A percentile compares a stretch with the other conserved stretches of the same genome.
These are phyloP conservation scores for Coemansia sp. DNA, from an alignment of 192 early-diverging fungal species.

Conservation along the genomic window DNA sequence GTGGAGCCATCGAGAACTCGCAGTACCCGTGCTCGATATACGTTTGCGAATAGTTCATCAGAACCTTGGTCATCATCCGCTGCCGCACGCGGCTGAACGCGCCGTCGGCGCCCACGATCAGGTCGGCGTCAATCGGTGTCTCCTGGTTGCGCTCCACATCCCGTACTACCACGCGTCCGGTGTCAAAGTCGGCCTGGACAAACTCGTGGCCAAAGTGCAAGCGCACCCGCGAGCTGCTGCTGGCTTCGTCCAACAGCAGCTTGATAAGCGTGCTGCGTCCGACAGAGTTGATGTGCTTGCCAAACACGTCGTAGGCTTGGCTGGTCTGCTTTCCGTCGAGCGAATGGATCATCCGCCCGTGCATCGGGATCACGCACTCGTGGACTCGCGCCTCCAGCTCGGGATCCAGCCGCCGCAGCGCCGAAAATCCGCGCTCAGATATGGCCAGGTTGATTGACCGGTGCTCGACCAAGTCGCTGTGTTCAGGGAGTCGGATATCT, in stretches of 20 bases:
- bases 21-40: conserved; percentile 92
- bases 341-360: conserved; percentile 86
- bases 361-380: conserved; percentile 79
- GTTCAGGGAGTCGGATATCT: conserved; percentile 63
- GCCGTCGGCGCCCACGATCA: conserved; percentile 88
- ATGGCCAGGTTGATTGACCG: conserved; percentile 94
- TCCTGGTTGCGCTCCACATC: conserved; percentile 30
- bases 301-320: conserved; percentile 85
- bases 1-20: conserved; percentile 83
- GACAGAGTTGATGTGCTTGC: conserved; percentile 91
- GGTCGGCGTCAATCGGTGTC: conserved; percentile 54
- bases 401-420: conserved; percentile 67
- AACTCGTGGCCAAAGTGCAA: conserved; percentile 76
- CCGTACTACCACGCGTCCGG: conserved; percentile 43
- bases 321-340: conserved; percentile 63
- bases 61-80: conserved; percentile 72
- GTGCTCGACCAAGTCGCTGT: conserved; percentile 53
- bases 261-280: conserved; percentile 81
- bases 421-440: conserved; percentile 79
- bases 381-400: conserved; percentile 64
- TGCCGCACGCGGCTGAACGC: conserved; percentile 76
- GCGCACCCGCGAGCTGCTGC: conserved; percentile 60
- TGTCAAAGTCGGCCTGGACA: conserved; percentile 66
- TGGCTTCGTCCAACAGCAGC: conserved; percentile 71
- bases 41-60: conserved; percentile 81